These are phyloP conservation scores for Leptodermis oblonga DNA, from an alignment of 257 asterid species.

Conservation along the genomic window DNA sequence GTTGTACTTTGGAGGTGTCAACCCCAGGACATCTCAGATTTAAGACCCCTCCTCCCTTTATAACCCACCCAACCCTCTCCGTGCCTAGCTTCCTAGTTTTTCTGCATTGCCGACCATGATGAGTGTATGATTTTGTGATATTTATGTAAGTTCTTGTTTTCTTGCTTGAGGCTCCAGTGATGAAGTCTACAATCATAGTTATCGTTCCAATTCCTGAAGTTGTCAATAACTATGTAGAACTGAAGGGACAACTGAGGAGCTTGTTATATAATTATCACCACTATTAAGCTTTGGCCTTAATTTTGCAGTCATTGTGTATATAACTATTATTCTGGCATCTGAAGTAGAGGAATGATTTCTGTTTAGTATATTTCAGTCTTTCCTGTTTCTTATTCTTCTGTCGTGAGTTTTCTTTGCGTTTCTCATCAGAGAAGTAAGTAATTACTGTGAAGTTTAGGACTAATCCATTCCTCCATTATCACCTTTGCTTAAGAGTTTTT, in stretches of 20 bases:
- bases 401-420: neutral
- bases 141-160: neutral
- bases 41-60: too few relatives aligned
- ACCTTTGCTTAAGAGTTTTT: too few relatives aligned
- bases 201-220: slow-evolving; percentile 66
- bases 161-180: slow-evolving; percentile 42
- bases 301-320: neutral
- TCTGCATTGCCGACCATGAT: neutral
- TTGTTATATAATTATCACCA: neutral
- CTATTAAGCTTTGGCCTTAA: neutral
- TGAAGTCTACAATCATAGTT: slow-evolving; percentile 33
- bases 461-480: neutral
- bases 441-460: neutral
- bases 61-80: too few relatives aligned
- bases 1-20: too few relatives aligned
- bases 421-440: neutral
- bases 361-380: neutral
- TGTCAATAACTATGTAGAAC: slow-evolving; percentile 36
- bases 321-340: neutral
- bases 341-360: neutral
- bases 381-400: neutral
- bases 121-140: neutral
- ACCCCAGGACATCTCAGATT: too few relatives aligned
- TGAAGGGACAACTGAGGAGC: slow-evolving; percentile 76
- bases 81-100: neutral